Percentiles rank a stretch among this genome's conserved stretches.
Evolutionary conservation across 2,329 filamentous ascomycete genomes (phyloP).

Genomic region (Cladosporium sp.): DNA sequence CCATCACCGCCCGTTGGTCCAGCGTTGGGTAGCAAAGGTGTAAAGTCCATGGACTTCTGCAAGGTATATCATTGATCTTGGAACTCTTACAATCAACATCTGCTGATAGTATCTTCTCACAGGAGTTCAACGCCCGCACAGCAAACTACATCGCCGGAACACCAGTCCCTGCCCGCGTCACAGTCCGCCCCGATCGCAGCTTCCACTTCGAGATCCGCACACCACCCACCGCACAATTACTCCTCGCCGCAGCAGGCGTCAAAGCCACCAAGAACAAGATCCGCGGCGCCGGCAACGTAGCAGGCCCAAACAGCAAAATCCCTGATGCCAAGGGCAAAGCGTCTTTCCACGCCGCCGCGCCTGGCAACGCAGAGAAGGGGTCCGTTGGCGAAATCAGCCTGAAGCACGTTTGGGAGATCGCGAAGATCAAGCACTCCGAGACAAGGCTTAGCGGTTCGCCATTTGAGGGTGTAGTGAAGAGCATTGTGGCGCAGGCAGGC

Average conservation of each 20-base stretch:
- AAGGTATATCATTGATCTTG: constrained; percentile 62
- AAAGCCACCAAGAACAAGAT: constrained; percentile 74
- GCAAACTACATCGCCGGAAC: constrained; percentile 79
- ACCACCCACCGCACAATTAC: constrained; percentile 86
- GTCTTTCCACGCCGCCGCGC: constrained; percentile 28
- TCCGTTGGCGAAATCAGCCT: constrained; percentile 73
- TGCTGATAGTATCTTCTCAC: constrained; percentile 11
- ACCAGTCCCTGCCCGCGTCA: constrained; percentile 86
- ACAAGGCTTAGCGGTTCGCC: constrained; percentile 64
- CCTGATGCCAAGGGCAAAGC: constrained; percentile 41
- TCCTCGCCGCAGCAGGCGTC: constrained; percentile 80
- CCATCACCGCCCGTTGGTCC: constrained; percentile 96
- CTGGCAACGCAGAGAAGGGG: constrained; percentile 68
- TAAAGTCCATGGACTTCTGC: constrained; percentile 99
- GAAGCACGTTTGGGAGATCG: constrained; percentile 97
- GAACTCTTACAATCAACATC: not conserved
- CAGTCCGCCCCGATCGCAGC: constrained; percentile 86
- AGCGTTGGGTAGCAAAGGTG: constrained; percentile 92
- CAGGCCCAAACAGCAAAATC: constrained; percentile 44
- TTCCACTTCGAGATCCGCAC: constrained; percentile 94
- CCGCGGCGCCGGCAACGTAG: constrained; percentile 63
- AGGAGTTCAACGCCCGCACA: constrained; percentile 98
- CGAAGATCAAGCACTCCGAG: constrained; percentile 78
- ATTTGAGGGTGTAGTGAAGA: constrained; percentile 76
- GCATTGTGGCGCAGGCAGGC: constrained; percentile 60